A percentile compares a stretch with the other conserved stretches of the same genome.
Conservation (phyloP, 83 land plant species). For the Larix sibirica region DNA sequence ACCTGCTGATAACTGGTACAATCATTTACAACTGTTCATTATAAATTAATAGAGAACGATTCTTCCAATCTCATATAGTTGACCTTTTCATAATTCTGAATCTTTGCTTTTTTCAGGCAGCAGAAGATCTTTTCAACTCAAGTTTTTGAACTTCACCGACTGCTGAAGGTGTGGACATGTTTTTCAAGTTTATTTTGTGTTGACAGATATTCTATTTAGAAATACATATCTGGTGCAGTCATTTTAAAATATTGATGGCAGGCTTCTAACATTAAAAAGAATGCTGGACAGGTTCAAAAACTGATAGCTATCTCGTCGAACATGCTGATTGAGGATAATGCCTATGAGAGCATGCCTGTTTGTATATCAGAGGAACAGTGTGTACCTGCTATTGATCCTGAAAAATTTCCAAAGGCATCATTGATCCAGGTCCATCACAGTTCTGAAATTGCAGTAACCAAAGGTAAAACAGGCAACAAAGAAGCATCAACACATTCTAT, state of each 20-base stretch:
- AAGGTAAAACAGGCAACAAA: not conserved
- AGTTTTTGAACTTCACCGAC: conserved; percentile 17
- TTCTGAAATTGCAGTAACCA: not conserved
- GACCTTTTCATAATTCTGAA: not conserved
- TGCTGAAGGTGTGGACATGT: not conserved
- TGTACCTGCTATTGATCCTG: not conserved
- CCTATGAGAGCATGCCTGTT: not conserved
- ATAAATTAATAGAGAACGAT: not conserved
- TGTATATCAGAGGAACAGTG: conserved; percentile 11
- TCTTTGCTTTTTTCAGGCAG: conserved; percentile 4
- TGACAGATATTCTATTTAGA: not conserved
- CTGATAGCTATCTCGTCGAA: conserved; percentile 10
- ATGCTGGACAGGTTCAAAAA: conserved; percentile 3
- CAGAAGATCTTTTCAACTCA: conserved; percentile 17
- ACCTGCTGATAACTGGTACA: not conserved
- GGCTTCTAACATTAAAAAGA: not conserved
- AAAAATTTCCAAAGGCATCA: not conserved
- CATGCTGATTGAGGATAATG: not conserved
- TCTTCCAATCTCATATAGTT: not conserved
- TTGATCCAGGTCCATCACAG: not conserved
- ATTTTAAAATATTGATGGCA: not conserved
- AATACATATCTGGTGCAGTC: not conserved
- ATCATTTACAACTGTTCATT: not conserved
- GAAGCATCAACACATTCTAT: not conserved
- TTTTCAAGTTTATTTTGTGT: not conserved